Evolutionary conservation across 2,329 filamentous ascomycete species (phyloP), one percentile per base, ranked within the genome.

Genomic region (Diaporthe citri): DNA sequence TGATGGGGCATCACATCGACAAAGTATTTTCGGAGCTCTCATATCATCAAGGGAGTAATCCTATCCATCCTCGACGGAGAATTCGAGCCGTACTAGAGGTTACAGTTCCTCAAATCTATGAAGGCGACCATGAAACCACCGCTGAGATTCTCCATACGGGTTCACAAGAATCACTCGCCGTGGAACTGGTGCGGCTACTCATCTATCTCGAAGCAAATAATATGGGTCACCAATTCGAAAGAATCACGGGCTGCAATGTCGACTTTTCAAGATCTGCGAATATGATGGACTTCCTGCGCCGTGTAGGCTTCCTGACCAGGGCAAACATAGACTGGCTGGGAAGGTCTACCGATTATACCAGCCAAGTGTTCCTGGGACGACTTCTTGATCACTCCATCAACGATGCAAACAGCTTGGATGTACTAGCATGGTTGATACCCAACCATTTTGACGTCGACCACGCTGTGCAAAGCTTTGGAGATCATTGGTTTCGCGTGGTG

Each of bases 41-140:
- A n/a, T n/a, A n/a, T n/a, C n/a, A n/a, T n/a, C n/a, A n/a, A n/a
- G n/a, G n/a, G n/a, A n/a, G n/a, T n/a, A n/a, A n/a, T n/a, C n/a
- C n/a, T 7, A 20, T 66, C 10, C 28, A 66, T 22, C 10, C 60
- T 15, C 31, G 22, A 2, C 6, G 12, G 3, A 46, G 1, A 43
- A 56, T 73, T 1, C 34, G 13, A 7, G 71, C 59, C 1, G 17
- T 43, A 2, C 59, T 66, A 10, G 48, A 56, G 1, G 13, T 36
- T 0, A 57, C 56, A 15, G 25, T 13, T 2, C 71, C 71, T 5
- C 48, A 73, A 13, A 48, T 28, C 12, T 22, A 56, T 13, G 36
- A 55, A 46, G 48, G 59, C 13, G 71, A 73, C 20, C 71, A 73
- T 22, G 59, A 51, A 36, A 34, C 25, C 20, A 67, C 59, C 2